Evolutionary conservation across 169 alveolate species (phyloP), one percentile per base, ranked within the genome.

Genomic region (Plasmodium vivax): DNA sequence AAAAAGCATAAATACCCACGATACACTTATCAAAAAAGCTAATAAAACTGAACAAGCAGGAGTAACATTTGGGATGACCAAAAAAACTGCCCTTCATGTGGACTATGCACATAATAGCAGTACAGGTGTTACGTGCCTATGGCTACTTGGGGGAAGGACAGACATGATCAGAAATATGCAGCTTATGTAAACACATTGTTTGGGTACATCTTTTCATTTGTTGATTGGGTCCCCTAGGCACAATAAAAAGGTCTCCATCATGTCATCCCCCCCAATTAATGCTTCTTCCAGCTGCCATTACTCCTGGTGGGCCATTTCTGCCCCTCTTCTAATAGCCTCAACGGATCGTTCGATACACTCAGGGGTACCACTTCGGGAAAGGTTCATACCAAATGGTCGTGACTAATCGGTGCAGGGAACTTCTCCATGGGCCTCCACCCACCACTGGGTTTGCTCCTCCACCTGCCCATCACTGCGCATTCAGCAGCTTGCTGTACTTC

Each of bases 401-500:
- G n/a, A 19, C n/a, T 2, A 68, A 68, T 27, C 38, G 12, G 32
- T 75, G 32, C 0, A 82, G 36, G 32, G 9, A 47, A 30, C n/a
- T 47, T 54, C 75, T 84, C 38, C 51, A 71, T 0, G 9, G 58
- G 9, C 58, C 2, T 12, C 23, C n/a, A 83, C 10, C 56, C 80
- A 58, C 41, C 56, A 30, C 38, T 34, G 43, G 16, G 16, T n/a
- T 30, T 62, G 23, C 32, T 41, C n/a, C n/a, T 41, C 16, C 36
- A 38, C 30, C 23, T 27, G 14, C 72, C 32, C 81, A 72, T 62
- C 54, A 41, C 38, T 79, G 62, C 34, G 14, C 73, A 32, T 90
- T 80, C 77, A 90, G 43, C 41, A 36, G 36, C 72, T 90, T 90
- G 51, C 51, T 68, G 41, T 90, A 90, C 47, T 90, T 79, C 43